Evolutionary conservation across 2,329 filamentous ascomycete genomes (phyloP).

Genomic region (Septoria petroselini): DNA sequence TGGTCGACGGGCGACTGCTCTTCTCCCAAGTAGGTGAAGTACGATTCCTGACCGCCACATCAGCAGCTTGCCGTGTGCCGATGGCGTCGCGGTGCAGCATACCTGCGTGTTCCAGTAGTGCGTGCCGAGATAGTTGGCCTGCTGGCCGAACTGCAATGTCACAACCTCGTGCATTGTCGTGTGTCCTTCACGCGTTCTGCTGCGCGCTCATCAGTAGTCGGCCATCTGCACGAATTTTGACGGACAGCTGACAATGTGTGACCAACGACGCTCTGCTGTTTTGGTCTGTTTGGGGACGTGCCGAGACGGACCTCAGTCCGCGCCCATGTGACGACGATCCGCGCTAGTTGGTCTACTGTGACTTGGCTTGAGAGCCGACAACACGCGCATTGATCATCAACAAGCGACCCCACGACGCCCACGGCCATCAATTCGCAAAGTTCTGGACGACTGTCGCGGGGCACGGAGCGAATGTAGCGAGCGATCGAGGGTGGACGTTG

Average conservation of each 20-base stretch:
- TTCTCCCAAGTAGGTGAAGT: conserved; percentile 82
- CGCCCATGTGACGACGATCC: conserved; percentile 1
- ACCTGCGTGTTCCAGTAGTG: conserved; percentile 98
- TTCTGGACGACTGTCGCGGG: no score
- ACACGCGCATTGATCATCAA: conserved; percentile 32
- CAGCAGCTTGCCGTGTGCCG: background rate
- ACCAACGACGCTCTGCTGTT: no score
- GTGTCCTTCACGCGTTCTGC: background rate
- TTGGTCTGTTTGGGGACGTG: background rate
- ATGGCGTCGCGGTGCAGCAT: conserved; percentile 21
- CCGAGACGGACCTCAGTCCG: background rate
- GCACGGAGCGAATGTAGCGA: no score
- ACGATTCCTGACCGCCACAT: conserved; percentile 68
- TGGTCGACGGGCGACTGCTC: conserved; percentile 69
- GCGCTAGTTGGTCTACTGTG: background rate
- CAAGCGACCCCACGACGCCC: no score
- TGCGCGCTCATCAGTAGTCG: no score
- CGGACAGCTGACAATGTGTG: background rate
- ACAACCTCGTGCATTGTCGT: conserved; percentile 83
- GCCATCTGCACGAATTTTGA: background rate
- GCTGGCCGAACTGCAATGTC: conserved; percentile 87
- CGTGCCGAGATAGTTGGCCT: conserved; percentile 87
- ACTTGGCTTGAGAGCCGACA: background rate
- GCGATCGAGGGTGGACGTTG: no score
- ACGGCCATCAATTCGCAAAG: no score